Base-by-base conservation (phyloP, 2,329 filamentous ascomycete species). In the Raffaelea albimanens region DNA sequence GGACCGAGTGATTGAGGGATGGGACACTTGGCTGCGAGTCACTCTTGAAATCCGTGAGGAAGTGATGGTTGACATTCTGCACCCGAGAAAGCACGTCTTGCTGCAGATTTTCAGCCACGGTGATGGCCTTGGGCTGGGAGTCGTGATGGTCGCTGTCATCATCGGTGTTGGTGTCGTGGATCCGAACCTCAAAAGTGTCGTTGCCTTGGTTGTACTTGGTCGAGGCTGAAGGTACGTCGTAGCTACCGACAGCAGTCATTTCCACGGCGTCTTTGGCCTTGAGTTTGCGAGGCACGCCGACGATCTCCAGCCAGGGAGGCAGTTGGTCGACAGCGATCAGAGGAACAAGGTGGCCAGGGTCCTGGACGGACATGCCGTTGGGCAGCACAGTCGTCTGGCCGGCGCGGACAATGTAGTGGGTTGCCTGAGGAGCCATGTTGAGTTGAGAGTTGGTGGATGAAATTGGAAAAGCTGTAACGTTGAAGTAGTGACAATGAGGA, bases 321-420 rank as follows among this genome's bases (percentile, higher is more conserved):
- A 79, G 66, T 50, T 76, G 64, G 56, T 78, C 75, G 13, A 69
- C 58, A 0, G 75, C 66, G n/a, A 79, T 64, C n/a, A 79, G 65
- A 7, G 75, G 76, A 1, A 78, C 72, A 3, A 73, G 64, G 7
- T 59, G 57, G 3, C 62, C 64, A 0, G 60, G 62, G 2, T 43
- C 40, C 9, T 43, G 55, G 14, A 54, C 53, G 8, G 56, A 44
- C 18, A 49, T 45, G 46, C 61, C 58, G 4, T 58, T 56, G 2
- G 57, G 53, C 23, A 60, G 58, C 34, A 55, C 50, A 21, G 51
- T 54, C n/a, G 63, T 59, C 1, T 58, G 54, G 2, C 57, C 59
- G 5, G 66, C 68, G 2, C 72, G 67, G 50, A 71, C 61, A 43
- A 76, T 52, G 56, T 71, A 76, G 59, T 69, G 63, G 9, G 60